Conservation (phyloP, 73 alveolate genomes). For the Uronychia setigera region DNA sequence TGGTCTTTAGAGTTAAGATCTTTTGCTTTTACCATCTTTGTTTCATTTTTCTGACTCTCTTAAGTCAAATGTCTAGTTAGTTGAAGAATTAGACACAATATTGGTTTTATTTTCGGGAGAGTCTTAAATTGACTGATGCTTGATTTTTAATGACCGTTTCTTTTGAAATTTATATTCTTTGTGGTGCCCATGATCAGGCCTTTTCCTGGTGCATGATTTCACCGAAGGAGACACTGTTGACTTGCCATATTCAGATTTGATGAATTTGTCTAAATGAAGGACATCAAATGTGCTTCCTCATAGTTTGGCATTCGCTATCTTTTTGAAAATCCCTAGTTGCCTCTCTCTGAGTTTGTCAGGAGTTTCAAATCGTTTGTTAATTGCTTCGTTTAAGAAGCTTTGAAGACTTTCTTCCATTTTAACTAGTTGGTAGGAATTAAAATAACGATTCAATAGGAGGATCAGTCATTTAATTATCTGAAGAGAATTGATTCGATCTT, state of each 20-base stretch:
- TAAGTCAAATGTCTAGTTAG: background rate
- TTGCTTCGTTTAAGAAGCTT: too few relatives aligned
- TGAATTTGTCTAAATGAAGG: background rate
- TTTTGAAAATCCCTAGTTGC: background rate
- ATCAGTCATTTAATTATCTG: too few relatives aligned
- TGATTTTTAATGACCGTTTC: background rate
- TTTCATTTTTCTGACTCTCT: background rate
- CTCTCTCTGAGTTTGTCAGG: constrained; percentile 1
- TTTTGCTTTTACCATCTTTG: background rate
- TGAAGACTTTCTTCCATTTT: too few relatives aligned
- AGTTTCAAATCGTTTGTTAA: background rate
- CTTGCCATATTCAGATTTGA: background rate
- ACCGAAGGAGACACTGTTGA: background rate
- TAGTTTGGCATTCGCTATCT: background rate
- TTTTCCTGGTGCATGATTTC: background rate
- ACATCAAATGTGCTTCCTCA: constrained; percentile 2
- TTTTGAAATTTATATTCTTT: background rate
- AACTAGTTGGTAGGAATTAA: too few relatives aligned
- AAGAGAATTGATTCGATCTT: too few relatives aligned
- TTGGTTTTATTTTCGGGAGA: background rate
- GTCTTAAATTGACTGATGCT: background rate
- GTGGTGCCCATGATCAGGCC: background rate
- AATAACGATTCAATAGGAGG: too few relatives aligned
- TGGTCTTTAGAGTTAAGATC: background rate
- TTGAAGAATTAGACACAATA: too few relatives aligned